Percentiles rank a stretch among this genome's conserved stretches.
Evolutionary conservation across 345 rosid species (phyloP).

Genomic region (Sonneratia caseolaris): DNA sequence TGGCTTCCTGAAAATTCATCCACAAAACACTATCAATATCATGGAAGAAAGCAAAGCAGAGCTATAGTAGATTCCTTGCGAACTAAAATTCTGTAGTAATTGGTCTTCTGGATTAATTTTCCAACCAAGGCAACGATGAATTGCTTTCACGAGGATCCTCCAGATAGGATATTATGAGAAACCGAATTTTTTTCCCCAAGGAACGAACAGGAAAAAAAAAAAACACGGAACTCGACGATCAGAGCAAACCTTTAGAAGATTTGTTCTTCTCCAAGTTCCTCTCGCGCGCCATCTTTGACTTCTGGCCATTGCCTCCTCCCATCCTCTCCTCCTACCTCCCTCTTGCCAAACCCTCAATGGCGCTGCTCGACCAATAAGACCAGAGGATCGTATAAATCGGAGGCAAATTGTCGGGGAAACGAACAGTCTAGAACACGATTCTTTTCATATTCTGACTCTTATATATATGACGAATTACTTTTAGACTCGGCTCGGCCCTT

Average conservation of each 20-base stretch:
- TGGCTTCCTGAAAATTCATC: constrained; percentile 36
- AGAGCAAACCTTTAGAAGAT: constrained; percentile 29
- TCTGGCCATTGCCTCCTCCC: constrained; percentile 52
- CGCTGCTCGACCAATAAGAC: not conserved
- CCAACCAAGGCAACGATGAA: not conserved
- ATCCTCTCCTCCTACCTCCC: constrained; percentile 6
- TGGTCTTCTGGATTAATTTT: too few relatives aligned
- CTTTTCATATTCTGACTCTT: too few relatives aligned
- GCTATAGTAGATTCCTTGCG: too few relatives aligned
- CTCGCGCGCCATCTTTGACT: constrained; percentile 46
- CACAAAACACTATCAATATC: not conserved
- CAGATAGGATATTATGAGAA: not conserved
- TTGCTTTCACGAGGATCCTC: not conserved
- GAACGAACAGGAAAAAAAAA: too few relatives aligned
- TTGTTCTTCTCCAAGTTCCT: constrained; percentile 38
- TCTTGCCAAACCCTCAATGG: constrained; percentile 5
- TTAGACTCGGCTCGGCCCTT: not conserved
- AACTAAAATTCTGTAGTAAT: too few relatives aligned
- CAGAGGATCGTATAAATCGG: not conserved
- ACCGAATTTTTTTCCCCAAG: too few relatives aligned
- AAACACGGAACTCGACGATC: too few relatives aligned
- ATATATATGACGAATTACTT: not conserved
- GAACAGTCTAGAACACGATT: too few relatives aligned
- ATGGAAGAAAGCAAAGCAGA: not conserved
- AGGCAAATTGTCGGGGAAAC: not conserved